Evolutionary conservation across 2,329 filamentous ascomycete genomes (phyloP), one percentile per base, ranked within the genome.

Genomic region (Penicillium hesseltinei): DNA sequence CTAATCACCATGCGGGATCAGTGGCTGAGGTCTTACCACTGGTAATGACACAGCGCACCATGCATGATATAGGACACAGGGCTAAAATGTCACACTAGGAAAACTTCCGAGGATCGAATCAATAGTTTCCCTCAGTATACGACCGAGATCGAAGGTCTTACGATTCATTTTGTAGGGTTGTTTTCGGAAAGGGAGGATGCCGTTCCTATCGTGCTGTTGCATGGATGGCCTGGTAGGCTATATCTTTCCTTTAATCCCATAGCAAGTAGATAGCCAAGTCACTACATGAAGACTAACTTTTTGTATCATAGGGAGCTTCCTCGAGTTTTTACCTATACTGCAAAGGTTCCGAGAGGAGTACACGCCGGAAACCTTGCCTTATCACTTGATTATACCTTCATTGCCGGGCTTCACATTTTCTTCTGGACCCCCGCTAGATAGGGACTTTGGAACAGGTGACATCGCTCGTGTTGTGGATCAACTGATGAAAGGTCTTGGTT

Each of bases 71-170:
- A 58, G 11, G 19, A n/a, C 3, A 48, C 10, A 17, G 3, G 15
- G n/a, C 54, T 56, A 2, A 56, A 40, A 8, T 10, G 53, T 31
- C 3, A 17, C 15, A 66, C 39, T 21, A 71, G 71, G 61, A 63
- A 69, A 67, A 64, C 72, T 52, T 68, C 71, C 4, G 71, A 77
- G 62, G 64, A 73, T 40, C 71, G 75, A 17, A 77, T 82, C 62
- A 84, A 84, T 63, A 74, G 70, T 13, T 79, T 80, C 44, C 81
- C 81, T 2, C 80, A 84, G 58, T 84, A 77, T 71, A 80, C 70
- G 2, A 69, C 73, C 0, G 60, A 70, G 0, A 71, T 83, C 50
- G 71, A 74, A 11, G 77, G 80, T 25, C 50, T 78, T 45, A 63
- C 68, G 1, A 69, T 82, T 44, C 80, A 83, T 64, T 83, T 83